phyloP scores from a whole-genome alignment of 768 basidiomycete genomes.

The Pulveroboletus sp. region DNA sequence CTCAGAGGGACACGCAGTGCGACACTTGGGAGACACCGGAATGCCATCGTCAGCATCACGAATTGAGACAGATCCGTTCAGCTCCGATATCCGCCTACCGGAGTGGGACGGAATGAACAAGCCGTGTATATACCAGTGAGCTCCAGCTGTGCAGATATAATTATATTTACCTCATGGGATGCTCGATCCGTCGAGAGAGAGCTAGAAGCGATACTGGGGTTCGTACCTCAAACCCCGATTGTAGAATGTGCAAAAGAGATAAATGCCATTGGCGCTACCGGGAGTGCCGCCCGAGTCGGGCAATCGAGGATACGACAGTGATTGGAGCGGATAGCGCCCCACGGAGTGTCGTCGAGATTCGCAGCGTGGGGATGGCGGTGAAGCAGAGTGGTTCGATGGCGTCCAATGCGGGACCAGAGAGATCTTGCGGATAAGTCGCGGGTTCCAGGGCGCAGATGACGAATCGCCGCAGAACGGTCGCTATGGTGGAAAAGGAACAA shows the following conservation, averaged over 20 bases:
- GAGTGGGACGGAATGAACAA: background rate
- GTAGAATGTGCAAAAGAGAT: background rate
- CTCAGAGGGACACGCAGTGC: background rate
- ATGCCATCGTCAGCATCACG: background rate
- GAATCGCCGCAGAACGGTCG: background rate
- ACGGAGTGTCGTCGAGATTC: slow-evolving; percentile 19
- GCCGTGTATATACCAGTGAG: slow-evolving; percentile 1
- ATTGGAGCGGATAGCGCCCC: background rate
- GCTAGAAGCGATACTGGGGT: slow-evolving; percentile 5
- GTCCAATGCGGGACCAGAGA: background rate
- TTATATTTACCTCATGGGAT: slow-evolving; percentile 15
- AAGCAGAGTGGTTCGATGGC: background rate
- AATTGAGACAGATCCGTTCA: slow-evolving; percentile 6
- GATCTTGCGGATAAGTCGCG: background rate
- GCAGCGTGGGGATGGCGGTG: slow-evolving; percentile 1
- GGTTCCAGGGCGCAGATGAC: background rate
- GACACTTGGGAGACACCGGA: background rate
- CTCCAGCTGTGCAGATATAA: background rate
- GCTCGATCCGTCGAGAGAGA: background rate
- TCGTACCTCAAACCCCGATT: slow-evolving; percentile 11
- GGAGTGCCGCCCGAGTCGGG: background rate
- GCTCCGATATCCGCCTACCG: slow-evolving; percentile 10
- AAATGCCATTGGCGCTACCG: slow-evolving; percentile 10
- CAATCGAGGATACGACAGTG: background rate
- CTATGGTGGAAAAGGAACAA: slow-evolving; percentile 5